These are phyloP conservation scores for Debaryomyces robertsiae DNA, from an alignment of 1,139 yeast genomes.

Conservation along the genomic window DNA sequence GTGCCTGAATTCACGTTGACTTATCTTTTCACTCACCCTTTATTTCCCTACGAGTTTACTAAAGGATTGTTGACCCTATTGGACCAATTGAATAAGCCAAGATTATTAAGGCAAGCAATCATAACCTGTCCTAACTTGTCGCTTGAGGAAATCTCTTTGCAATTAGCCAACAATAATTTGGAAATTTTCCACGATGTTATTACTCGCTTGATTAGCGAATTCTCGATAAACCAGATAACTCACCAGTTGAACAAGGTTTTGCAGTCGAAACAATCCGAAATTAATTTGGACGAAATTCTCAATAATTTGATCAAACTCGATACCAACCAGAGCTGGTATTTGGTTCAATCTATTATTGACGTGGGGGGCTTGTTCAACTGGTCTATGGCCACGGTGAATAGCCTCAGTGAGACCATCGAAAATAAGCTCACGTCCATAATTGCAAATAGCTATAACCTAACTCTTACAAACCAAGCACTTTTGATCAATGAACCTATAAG, in stretches of 20 bases:
- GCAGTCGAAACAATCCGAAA: conserved; percentile 23
- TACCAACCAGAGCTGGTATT: conserved; percentile 53
- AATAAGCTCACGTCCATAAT: conserved; percentile 52
- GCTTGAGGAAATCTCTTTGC: conserved; percentile 61
- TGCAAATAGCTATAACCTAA: conserved; percentile 54
- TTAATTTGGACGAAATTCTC: conserved; percentile 46
- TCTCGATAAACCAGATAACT: conserved; percentile 51
- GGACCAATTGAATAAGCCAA: conserved; percentile 43
- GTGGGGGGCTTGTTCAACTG: conserved; percentile 73
- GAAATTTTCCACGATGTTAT: conserved; percentile 71
- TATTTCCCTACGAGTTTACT: conserved; percentile 67
- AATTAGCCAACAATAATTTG: conserved; percentile 48
- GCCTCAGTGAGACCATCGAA: conserved; percentile 47
- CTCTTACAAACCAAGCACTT: conserved; percentile 56
- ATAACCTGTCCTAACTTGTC: conserved; percentile 75
- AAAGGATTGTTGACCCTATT: conserved; percentile 57
- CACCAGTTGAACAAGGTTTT: conserved; percentile 27
- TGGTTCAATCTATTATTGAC: conserved; percentile 66
- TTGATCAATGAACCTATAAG: conserved; percentile 26
- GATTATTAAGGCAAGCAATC: conserved; percentile 77
- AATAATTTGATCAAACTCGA: conserved; percentile 30
- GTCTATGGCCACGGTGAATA: conserved; percentile 49
- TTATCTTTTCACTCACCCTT: conserved; percentile 82
- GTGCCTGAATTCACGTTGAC: conserved; percentile 65
- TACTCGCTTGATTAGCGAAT: conserved; percentile 66